Evolutionary conservation across 2,329 filamentous ascomycete species (phyloP).

Genomic region (Coleophoma eucalyptorum): DNA sequence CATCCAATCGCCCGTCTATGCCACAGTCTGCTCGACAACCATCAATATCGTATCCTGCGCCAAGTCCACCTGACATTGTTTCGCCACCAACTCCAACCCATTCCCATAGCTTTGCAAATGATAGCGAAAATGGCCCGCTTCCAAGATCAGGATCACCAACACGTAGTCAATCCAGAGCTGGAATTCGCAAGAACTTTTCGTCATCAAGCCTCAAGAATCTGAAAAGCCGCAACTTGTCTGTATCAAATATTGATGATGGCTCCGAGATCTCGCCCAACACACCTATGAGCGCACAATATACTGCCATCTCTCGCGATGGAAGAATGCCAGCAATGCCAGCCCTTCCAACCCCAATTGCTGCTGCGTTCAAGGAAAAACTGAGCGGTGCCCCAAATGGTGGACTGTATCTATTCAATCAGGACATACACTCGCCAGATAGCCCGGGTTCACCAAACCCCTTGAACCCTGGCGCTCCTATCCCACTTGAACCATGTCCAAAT

Average conservation of each 20-base stretch:
- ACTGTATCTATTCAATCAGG: conserved; percentile 78
- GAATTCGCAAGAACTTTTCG: conserved; percentile 64
- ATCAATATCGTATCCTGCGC: conserved; percentile 20
- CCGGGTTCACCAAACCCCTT: conserved; percentile 63
- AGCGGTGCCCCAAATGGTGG: conserved; percentile 60
- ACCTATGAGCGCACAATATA: conserved; percentile 55
- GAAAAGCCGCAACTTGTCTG: conserved; percentile 70
- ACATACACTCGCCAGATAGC: conserved; percentile 65
- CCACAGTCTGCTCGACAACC: conserved; percentile 20
- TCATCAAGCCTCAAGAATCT: conserved; percentile 68
- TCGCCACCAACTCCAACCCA: conserved; percentile 27
- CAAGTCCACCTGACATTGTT: conserved; percentile 20
- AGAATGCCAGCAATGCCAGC: conserved; percentile 54
- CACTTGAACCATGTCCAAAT: conserved; percentile 87
- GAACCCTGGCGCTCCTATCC: conserved; percentile 63
- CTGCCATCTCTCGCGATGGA: conserved; percentile 34
- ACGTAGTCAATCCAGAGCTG: conserved; percentile 35
- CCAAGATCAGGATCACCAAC: conserved; percentile 50
- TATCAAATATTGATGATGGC: conserved; percentile 53
- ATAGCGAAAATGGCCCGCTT: conserved; percentile 28
- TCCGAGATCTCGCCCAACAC: conserved; percentile 70
- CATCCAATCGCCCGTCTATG: conserved; percentile 13
- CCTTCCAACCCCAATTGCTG: conserved; percentile 63
- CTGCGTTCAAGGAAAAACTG: conserved; percentile 56
- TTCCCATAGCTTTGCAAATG: conserved; percentile 21